Percentiles rank a stretch among this genome's conserved stretches.
Conservation (phyloP, 225 moss, liverwort and hornwort genomes). For the Antitrichia curtipendula region DNA sequence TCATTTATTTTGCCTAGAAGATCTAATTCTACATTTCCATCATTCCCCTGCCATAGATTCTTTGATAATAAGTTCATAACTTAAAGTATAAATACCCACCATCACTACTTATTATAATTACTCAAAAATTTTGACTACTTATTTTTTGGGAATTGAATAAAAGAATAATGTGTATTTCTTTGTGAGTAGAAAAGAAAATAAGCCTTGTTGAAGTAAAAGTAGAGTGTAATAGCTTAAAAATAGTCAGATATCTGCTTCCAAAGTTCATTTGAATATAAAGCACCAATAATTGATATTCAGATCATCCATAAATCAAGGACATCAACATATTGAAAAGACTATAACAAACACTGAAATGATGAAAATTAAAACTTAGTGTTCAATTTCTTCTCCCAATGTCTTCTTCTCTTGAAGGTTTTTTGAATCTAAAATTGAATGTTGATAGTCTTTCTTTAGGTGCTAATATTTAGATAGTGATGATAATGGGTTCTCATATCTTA, state of each 20-base stretch:
- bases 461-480: neutral
- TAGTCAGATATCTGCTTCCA: neutral
- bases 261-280: neutral
- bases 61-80: neutral
- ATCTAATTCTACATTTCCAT: neutral
- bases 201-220: neutral
- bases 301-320: neutral
- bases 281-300: neutral
- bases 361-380: neutral
- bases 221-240: neutral
- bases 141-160: neutral
- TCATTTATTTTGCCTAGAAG: neutral
- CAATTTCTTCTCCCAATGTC: neutral
- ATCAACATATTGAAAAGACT: neutral
- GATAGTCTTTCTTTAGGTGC: neutral
- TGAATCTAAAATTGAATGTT: neutral
- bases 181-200: neutral
- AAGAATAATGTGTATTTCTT: neutral
- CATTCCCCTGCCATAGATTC: accelerated
- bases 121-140: accelerated
- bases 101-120: neutral
- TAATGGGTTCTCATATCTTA: too few relatives aligned
- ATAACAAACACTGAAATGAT: neutral
- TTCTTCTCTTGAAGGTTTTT: neutral
- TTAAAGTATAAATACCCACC: neutral